These are phyloP conservation scores for Aspergillus aculeatinus DNA, from an alignment of 2,329 filamentous ascomycete species.

Conservation along the genomic window DNA sequence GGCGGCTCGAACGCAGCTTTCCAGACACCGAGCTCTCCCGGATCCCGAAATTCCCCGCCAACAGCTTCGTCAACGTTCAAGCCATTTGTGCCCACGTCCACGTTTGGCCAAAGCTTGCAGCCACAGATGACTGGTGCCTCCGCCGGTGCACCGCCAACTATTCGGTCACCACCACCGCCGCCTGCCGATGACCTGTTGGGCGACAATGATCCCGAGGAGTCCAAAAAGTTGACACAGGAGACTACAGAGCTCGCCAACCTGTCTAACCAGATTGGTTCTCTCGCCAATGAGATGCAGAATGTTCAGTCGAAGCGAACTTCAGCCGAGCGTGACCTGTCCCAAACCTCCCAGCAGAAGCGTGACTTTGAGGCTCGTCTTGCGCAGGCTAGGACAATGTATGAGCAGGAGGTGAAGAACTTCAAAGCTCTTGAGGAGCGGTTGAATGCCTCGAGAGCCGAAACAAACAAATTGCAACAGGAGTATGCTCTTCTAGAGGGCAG, in stretches of 20 bases:
- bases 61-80: slow-evolving; percentile 64
- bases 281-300: slow-evolving; percentile 92
- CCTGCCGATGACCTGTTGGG: slow-evolving; percentile 82
- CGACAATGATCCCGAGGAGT: slow-evolving; percentile 83
- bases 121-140: slow-evolving; percentile 72
- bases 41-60: slow-evolving; percentile 39
- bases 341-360: slow-evolving; percentile 81
- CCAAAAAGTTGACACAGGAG: slow-evolving; percentile 82
- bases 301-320: slow-evolving; percentile 77
- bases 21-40: slow-evolving; percentile 56
- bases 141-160: slow-evolving; percentile 29
- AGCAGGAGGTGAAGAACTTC: slow-evolving; percentile 87
- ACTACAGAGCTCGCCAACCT: slow-evolving; percentile 91
- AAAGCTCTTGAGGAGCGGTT: slow-evolving; percentile 83
- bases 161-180: slow-evolving; percentile 48
- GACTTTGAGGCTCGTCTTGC: slow-evolving; percentile 87
- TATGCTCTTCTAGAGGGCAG: slow-evolving; percentile 78
- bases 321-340: slow-evolving; percentile 78
- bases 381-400: slow-evolving; percentile 83
- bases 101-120: slow-evolving; percentile 81
- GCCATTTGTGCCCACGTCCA: slow-evolving; percentile 87
- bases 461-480: slow-evolving; percentile 78
- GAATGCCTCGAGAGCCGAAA: slow-evolving; percentile 72
- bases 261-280: slow-evolving; percentile 87
- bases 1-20: slow-evolving; percentile 64